phyloP scores from a whole-genome alignment of 1,139 yeast genomes.

The Meyerozyma smithsonii region DNA sequence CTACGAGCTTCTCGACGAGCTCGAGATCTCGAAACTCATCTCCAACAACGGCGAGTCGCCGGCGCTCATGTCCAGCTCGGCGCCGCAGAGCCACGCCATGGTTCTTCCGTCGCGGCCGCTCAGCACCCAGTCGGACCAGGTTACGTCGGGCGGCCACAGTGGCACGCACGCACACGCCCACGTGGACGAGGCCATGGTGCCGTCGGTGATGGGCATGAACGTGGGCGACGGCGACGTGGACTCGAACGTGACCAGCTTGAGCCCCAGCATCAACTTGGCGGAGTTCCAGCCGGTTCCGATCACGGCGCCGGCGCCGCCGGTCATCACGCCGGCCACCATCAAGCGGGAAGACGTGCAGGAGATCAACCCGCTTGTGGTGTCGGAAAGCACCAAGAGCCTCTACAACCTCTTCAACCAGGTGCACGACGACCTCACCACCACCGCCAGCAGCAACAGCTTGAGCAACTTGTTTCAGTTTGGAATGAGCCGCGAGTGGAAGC shows the following conservation, averaged over 20 bases:
- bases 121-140: neutral
- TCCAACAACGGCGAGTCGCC: neutral
- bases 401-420: conserved; percentile 27
- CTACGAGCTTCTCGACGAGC: neutral
- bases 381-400: conserved; percentile 14
- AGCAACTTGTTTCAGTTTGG: conserved; percentile 25
- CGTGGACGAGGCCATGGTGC: neutral
- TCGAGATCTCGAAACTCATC: conserved; percentile 1
- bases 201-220: neutral
- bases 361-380: conserved; percentile 1
- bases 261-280: conserved; percentile 1
- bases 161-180: neutral
- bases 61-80: neutral
- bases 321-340: conserved; percentile 10
- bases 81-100: neutral
- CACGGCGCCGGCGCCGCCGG: conserved; percentile 15
- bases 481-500: conserved; percentile 3
- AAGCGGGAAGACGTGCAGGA: conserved; percentile 7
- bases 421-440: conserved; percentile 21
- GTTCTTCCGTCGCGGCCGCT: neutral
- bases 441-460: conserved; percentile 18
- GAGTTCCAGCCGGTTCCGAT: conserved; percentile 1
- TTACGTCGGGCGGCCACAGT: neutral
- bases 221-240: neutral
- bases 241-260: neutral